Percentiles rank a stretch among this genome's conserved stretches.
phyloP scores from a whole-genome alignment of 495 filamentous ascomycete genomes.

The Talaromyces wortmannii region DNA sequence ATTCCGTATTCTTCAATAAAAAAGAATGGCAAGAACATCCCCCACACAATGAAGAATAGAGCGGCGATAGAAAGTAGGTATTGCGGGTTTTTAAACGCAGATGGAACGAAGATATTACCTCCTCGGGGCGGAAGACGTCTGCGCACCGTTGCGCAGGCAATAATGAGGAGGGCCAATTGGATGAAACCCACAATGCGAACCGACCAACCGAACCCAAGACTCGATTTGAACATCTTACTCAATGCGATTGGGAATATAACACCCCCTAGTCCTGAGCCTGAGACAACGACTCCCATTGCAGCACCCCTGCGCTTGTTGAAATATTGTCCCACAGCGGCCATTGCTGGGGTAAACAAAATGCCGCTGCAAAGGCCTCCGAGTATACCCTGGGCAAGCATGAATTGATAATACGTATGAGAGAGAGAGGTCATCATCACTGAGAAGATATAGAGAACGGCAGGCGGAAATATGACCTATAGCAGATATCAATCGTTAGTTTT shows the following conservation, averaged over 20 bases:
- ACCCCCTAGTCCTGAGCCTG: constrained; percentile 42
- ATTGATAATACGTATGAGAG: constrained; percentile 46
- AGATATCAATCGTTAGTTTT: neutral
- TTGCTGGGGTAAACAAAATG: constrained; percentile 37
- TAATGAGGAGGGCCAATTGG: constrained; percentile 34
- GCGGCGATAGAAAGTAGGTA: constrained; percentile 14
- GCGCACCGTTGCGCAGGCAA: constrained; percentile 34
- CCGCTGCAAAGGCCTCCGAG: constrained; percentile 34
- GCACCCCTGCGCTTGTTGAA: constrained; percentile 42
- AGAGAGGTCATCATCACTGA: constrained; percentile 42
- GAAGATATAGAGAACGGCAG: constrained; percentile 7
- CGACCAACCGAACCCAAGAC: constrained; percentile 53
- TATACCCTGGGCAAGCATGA: constrained; percentile 50
- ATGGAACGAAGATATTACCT: constrained; percentile 26
- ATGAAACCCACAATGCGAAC: constrained; percentile 54
- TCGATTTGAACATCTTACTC: constrained; percentile 15
- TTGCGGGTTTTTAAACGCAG: constrained; percentile 28
- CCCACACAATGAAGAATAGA: constrained; percentile 12
- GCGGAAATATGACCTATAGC: constrained; percentile 5
- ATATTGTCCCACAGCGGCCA: constrained; percentile 40
- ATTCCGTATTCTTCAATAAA: constrained; percentile 14
- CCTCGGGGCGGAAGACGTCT: constrained; percentile 38
- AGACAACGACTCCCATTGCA: constrained; percentile 37
- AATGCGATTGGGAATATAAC: constrained; percentile 19
- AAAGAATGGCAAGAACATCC: constrained; percentile 15